Evolutionary conservation across 2,329 filamentous ascomycete genomes (phyloP), one percentile per base, ranked within the genome.

Genomic region (Claviceps monticola): DNA sequence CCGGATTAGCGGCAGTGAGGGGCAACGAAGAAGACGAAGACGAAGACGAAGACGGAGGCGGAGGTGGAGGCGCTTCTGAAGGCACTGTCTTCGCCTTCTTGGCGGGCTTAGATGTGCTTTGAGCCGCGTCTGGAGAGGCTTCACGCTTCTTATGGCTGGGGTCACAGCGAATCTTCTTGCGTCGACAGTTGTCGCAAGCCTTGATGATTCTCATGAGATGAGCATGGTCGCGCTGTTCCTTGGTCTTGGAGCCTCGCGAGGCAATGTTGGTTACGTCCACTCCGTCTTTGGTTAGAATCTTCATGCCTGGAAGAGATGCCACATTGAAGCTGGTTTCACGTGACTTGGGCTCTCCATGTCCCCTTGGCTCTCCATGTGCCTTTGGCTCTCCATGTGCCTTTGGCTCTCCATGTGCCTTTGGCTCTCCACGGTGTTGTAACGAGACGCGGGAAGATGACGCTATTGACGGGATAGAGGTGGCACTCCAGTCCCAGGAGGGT

Each of bases 201-300:
- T 82, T 82, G 62, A 83, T 78, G 61, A 80, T 79, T 54, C 80
- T 71, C 77, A 84, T 83, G 46, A 83, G 66, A 57, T 82, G 79
- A 5, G 80, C 80, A 60, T 83, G 80, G 50, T 83, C 79, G 37
- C 80, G 74, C 69, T 83, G 80, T 69, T 83, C 80, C 71, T 80
- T 81, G 50, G 80, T 81, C 68, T 83, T 83, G 63, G 74, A 79
- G 37, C 79, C 79, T 41, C 80, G 73, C 16, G 78, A 79, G 14
- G 78, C 77, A 51, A 75, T 73, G 63, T 80, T 78, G 45, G 80
- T 84, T 52, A 84, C 75, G 61, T 84, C 80, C 43, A 68, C 66
- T 47, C 80, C 80, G 56, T 81, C 79, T 62, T 73, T 76, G 53
- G 80, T 83, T 69, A 83, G 73, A 56, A 84, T 83, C 62, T 79